phyloP scores from a whole-genome alignment of 805 yeast species.

The Yarrowia divulgata region DNA sequence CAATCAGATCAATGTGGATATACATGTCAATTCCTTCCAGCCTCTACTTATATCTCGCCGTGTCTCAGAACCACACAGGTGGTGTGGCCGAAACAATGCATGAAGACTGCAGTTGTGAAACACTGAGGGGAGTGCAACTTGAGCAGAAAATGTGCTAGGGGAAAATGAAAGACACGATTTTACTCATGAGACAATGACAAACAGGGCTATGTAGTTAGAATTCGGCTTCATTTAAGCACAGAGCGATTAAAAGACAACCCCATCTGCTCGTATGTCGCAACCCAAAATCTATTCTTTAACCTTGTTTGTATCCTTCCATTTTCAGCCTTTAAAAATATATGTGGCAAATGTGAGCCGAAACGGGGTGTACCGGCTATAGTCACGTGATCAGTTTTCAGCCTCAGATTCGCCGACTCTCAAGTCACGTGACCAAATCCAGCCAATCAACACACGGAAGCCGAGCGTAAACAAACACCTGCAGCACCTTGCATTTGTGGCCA shows the following conservation, averaged over 20 bases:
- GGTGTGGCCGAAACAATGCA: constrained; percentile 16
- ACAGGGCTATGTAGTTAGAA: no score
- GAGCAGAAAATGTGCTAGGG: no score
- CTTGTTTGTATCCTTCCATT: background rate
- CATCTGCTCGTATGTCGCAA: constrained; percentile 2
- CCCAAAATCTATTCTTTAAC: constrained; percentile 2
- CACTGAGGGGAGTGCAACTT: background rate
- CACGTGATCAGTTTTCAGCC: no score
- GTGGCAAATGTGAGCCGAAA: background rate
- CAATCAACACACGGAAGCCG: background rate
- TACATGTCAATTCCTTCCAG: background rate
- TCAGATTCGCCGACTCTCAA: background rate
- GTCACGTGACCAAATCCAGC: background rate
- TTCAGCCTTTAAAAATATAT: background rate
- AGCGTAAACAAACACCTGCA: background rate
- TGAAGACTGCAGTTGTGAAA: background rate
- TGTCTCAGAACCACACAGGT: background rate
- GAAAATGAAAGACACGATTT: no score
- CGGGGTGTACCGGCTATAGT: no score
- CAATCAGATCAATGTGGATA: background rate
- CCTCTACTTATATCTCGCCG: background rate
- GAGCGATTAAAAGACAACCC: no score
- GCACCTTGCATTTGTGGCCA: background rate
- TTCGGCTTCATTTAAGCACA: no score
- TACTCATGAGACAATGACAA: no score